A percentile compares a stretch with the other conserved stretches of the same genome.
phyloP scores from a whole-genome alignment of 352 stramenopile species.

The Phytophthora uliginosa region DNA sequence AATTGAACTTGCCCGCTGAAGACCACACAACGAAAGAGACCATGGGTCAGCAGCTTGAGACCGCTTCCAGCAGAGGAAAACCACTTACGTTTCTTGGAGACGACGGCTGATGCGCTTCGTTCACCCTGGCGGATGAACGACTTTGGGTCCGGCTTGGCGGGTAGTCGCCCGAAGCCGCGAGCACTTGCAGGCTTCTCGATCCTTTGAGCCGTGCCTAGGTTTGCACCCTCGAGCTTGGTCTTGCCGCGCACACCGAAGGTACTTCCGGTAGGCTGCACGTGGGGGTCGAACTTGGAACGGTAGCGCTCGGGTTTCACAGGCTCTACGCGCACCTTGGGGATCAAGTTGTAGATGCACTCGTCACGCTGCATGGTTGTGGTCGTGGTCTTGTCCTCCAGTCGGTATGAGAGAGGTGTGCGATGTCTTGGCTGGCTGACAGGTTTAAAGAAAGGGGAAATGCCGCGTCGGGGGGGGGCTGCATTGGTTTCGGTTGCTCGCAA shows the following conservation, averaged over 20 bases:
- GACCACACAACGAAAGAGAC: not conserved
- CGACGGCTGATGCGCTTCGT: slow-evolving; percentile 53
- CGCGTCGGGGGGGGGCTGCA: not conserved
- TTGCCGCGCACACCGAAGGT: slow-evolving; percentile 89
- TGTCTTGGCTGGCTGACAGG: slow-evolving; percentile 8
- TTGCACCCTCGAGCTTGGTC: slow-evolving; percentile 74
- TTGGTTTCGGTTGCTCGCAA: slow-evolving; percentile 25
- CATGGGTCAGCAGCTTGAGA: not conserved
- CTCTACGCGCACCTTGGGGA: slow-evolving; percentile 75
- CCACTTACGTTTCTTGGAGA: slow-evolving; percentile 51
- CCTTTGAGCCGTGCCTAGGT: slow-evolving; percentile 59
- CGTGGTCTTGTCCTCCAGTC: slow-evolving; percentile 3
- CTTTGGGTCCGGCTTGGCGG: slow-evolving; percentile 75
- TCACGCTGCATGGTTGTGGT: slow-evolving; percentile 73
- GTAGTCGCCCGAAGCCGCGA: slow-evolving; percentile 70
- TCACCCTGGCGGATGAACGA: slow-evolving; percentile 80
- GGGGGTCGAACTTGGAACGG: slow-evolving; percentile 90
- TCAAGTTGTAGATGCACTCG: slow-evolving; percentile 94
- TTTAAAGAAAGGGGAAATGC: slow-evolving; percentile 19
- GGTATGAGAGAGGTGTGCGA: not conserved
- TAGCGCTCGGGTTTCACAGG: slow-evolving; percentile 89
- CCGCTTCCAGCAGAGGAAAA: slow-evolving; percentile 16
- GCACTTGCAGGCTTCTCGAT: slow-evolving; percentile 63
- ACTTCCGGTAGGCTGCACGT: slow-evolving; percentile 82
- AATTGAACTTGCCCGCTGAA: slow-evolving; percentile 80